Evolutionary conservation across 495 filamentous ascomycete species (phyloP), one percentile per base, ranked within the genome.

Genomic region (Aspergillus wentii): DNA sequence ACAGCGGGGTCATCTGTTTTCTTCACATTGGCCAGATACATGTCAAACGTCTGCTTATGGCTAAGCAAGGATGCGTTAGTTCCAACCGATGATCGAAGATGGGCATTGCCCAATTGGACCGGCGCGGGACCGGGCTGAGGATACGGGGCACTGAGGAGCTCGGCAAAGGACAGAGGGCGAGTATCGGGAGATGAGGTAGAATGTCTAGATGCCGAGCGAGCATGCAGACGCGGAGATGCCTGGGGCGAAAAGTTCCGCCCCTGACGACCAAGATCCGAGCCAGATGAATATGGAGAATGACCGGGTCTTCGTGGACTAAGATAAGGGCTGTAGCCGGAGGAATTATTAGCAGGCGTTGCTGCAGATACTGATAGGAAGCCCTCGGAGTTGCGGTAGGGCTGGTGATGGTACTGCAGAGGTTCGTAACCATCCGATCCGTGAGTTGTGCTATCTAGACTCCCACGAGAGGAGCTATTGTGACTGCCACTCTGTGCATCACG

Each of bases 21-120:
- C 70, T 95, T 97, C 16, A 95, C 85, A 55, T 95, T 97, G 27
- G 82, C 80, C 19, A 94, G 74, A 54, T 99, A 99, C 91, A 96
- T 95, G 42, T 97, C 90, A 39, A 99, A 73, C 1, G 92, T 97
- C 55, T 95, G 83, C 51, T 85, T 82, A 22, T 86, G 82, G 54
- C 88, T 90, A 17, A 99, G 72, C 8, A 97, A 69, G 2, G 88
- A 94, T 13, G 90, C 90, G 56, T 92, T 90, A 44, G 76, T 82
- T 14, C 92, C 92, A 11, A 97, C 82, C n/a, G 74, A 75, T 30
- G 74, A 75, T 37, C 81, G 79, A 16, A 99, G 67, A 34, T 83
- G 71, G 2, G 82, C 74, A 49, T 95, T 92, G 38, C 88, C 71
- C 8, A 78, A 72, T 46, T 80, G 78, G n/a, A 76, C 54, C 0